Percentiles rank a stretch among this genome's conserved stretches.
These are phyloP conservation scores for Talaromyces islandicus DNA, from an alignment of 2,329 filamentous ascomycete genomes.

Conservation along the genomic window DNA sequence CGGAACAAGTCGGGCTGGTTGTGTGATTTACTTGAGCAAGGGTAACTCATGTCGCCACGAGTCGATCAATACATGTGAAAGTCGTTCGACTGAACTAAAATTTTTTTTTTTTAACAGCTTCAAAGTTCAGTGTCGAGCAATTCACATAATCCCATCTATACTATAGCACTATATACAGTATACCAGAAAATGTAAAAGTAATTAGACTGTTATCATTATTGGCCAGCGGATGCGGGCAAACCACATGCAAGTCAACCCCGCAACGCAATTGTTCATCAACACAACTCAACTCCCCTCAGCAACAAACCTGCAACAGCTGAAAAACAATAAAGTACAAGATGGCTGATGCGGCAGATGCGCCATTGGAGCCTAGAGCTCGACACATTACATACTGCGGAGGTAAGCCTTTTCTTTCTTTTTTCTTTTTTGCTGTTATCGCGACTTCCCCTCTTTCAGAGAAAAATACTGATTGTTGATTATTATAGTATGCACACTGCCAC, in stretches of 20 bases:
- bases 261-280: neutral
- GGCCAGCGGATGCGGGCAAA: neutral
- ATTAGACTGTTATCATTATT: too few relatives aligned
- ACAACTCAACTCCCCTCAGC: neutral
- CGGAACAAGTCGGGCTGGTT: neutral
- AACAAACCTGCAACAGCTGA: neutral
- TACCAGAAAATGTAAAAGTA: neutral
- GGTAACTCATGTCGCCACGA: neutral
- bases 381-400: slow-evolving; percentile 58
- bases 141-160: neutral
- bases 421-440: neutral
- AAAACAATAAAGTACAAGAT: slow-evolving; percentile 14
- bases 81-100: too few relatives aligned
- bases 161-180: too few relatives aligned
- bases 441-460: slow-evolving; percentile 2
- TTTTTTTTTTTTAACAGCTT: too few relatives aligned
- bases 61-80: neutral
- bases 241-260: neutral
- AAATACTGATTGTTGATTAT: slow-evolving; percentile 4
- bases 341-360: slow-evolving; percentile 29
- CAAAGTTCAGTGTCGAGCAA: neutral
- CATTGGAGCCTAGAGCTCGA: slow-evolving; percentile 44
- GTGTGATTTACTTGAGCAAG: neutral
- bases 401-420: slow-evolving; percentile 24
- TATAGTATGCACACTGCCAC: slow-evolving; percentile 59